These are phyloP conservation scores for Pseudogymnoascus sp. DNA, from an alignment of 2,329 filamentous ascomycete species.

Conservation along the genomic window DNA sequence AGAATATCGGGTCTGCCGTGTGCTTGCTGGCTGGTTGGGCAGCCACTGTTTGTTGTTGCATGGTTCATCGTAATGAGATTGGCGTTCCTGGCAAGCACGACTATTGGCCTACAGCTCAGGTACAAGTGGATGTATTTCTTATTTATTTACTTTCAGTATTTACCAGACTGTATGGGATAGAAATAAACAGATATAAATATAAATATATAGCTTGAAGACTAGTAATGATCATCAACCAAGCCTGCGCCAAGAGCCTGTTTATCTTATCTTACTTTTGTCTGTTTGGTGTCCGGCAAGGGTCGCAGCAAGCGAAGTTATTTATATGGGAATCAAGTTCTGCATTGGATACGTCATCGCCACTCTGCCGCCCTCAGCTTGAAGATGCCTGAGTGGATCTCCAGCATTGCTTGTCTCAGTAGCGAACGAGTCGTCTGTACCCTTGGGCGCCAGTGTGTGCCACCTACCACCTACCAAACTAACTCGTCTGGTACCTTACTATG, in stretches of 20 bases:
- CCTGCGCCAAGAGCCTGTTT: background rate
- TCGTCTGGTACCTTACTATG: background rate
- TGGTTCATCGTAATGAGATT: background rate
- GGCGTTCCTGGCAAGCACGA: background rate
- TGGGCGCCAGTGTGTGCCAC: background rate
- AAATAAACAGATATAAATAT: background rate
- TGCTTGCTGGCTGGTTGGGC: background rate
- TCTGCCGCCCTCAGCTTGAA: background rate
- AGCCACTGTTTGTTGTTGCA: background rate
- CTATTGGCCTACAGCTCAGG: background rate
- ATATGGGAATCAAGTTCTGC: slow-evolving; percentile 6
- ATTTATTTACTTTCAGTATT: background rate
- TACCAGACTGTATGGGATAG: background rate
- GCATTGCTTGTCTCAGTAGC: background rate
- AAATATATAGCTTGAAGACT: background rate
- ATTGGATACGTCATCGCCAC: background rate
- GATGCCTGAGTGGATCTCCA: background rate
- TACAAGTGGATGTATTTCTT: background rate
- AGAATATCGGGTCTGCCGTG: background rate
- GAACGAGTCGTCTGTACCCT: background rate
- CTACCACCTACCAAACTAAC: background rate
- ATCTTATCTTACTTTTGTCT: background rate
- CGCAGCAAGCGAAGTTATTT: background rate
- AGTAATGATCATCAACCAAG: background rate
- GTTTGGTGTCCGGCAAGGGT: background rate